Conservation (phyloP, 768 basidiomycete species). For the Collybia mongolica region DNA sequence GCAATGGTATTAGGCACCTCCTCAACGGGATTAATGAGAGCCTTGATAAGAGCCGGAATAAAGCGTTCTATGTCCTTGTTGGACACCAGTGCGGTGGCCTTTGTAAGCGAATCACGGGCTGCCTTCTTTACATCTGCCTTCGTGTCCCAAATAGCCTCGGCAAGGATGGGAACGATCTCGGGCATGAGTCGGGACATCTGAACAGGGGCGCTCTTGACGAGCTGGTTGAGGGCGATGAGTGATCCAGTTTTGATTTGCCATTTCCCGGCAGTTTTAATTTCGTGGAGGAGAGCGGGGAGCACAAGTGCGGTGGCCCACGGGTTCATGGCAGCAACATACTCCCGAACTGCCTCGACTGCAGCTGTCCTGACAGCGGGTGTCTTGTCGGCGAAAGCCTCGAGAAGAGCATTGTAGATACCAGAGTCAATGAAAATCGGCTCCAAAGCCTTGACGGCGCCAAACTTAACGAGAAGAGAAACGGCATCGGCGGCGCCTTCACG, state of each 20-base stretch:
- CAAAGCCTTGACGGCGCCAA: conserved; percentile 76
- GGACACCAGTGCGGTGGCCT: conserved; percentile 90
- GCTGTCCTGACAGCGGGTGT: conserved; percentile 83
- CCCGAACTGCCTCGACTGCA: conserved; percentile 79
- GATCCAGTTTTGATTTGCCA: conserved; percentile 96
- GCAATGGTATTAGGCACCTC: conserved; percentile 95
- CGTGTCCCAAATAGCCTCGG: conserved; percentile 98
- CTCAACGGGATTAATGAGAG: conserved; percentile 98
- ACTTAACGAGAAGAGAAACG: conserved; percentile 61
- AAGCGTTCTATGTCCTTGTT: conserved; percentile 99
- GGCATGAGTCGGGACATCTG: conserved; percentile 91
- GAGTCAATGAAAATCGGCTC: conserved; percentile 88
- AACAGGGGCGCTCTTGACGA: conserved; percentile 76
- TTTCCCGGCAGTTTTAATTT: conserved; percentile 95
- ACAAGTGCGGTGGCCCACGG: conserved; percentile 84
- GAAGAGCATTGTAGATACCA: conserved; percentile 81
- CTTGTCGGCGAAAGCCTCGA: conserved; percentile 95
- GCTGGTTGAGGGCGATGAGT: conserved; percentile 79
- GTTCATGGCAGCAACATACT: conserved; percentile 76
- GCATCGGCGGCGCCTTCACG: conserved; percentile 86
- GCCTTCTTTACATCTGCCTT: conserved; percentile 99
- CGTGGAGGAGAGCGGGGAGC: conserved; percentile 85
- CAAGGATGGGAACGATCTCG: conserved; percentile 90
- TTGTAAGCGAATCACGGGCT: conserved; percentile 90
- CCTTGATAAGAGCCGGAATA: conserved; percentile 97